Evolutionary conservation across 495 filamentous ascomycete species (phyloP).

Genomic region (Penicillium mononematosum): DNA sequence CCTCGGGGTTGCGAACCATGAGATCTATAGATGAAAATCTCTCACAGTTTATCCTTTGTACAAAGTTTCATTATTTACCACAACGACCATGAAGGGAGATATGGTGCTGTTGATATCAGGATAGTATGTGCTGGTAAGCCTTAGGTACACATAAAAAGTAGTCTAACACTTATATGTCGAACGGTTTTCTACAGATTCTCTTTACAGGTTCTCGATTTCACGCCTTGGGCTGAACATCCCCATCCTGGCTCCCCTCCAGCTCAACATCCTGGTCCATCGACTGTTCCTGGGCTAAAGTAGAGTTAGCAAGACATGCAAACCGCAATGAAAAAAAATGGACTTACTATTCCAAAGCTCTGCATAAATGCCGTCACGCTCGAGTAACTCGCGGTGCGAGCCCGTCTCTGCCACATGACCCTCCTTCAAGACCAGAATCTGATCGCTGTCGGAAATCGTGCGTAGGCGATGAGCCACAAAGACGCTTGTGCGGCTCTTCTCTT

Average conservation of each 20-base stretch:
- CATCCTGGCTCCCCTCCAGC: slow-evolving; percentile 17
- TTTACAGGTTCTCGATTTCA: neutral
- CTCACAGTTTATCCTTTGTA: too few relatives aligned
- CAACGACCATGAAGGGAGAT: too few relatives aligned
- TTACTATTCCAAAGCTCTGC: slow-evolving; percentile 86
- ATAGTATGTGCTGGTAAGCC: neutral
- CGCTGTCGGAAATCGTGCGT: slow-evolving; percentile 90
- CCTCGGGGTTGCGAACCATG: neutral
- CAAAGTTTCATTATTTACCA: too few relatives aligned
- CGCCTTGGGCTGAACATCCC: slow-evolving; percentile 2
- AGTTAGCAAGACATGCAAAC: slow-evolving; percentile 3
- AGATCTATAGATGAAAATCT: too few relatives aligned
- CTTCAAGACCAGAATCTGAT: slow-evolving; percentile 88
- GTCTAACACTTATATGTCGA: neutral
- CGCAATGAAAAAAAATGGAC: slow-evolving; percentile 20
- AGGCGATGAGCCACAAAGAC: slow-evolving; percentile 92
- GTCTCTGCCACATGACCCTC: slow-evolving; percentile 79
- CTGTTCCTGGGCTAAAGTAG: slow-evolving; percentile 46
- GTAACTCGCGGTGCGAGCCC: slow-evolving; percentile 80
- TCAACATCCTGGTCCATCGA: slow-evolving; percentile 39
- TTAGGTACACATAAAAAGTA: neutral
- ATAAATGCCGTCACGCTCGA: slow-evolving; percentile 80
- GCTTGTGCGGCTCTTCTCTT: slow-evolving; percentile 84
- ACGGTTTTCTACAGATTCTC: neutral
- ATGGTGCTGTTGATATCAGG: neutral